These are phyloP conservation scores for Polygonum aviculare DNA, from an alignment of 148 eudicot genomes.

Conservation along the genomic window DNA sequence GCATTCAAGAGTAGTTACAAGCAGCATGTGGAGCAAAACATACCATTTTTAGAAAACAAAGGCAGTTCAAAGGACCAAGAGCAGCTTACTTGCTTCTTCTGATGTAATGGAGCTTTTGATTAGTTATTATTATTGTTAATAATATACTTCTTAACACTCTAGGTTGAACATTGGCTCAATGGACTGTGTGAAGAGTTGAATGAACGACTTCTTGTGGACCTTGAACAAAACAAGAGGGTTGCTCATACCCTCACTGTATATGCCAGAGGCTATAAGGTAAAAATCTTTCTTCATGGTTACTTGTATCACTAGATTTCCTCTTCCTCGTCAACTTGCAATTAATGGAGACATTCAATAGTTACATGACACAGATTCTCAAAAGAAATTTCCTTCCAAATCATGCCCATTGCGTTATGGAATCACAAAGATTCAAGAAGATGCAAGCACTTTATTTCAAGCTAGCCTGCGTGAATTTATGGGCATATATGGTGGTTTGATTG, in stretches of 20 bases:
- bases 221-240: constrained; percentile 73
- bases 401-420: constrained; percentile 77
- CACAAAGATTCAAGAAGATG: constrained; percentile 78
- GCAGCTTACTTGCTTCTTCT: background rate
- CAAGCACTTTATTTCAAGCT: constrained; percentile 55
- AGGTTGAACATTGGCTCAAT: constrained; percentile 85
- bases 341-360: constrained; percentile 33
- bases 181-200: constrained; percentile 78
- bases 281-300: background rate
- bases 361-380: constrained; percentile 56
- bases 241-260: constrained; percentile 80
- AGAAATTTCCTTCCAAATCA: constrained; percentile 85
- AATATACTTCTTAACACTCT: constrained; percentile 5
- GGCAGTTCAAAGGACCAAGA: too few species aligned
- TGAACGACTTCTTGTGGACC: constrained; percentile 73
- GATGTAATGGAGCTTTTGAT: background rate
- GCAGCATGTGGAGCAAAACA: too few species aligned
- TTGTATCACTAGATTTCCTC: constrained; percentile 7
- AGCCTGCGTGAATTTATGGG: constrained; percentile 70
- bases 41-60: background rate
- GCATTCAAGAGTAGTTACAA: too few species aligned
- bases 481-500: constrained; percentile 20
- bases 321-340: constrained; percentile 7
- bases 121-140: constrained; percentile 3
- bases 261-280: constrained; percentile 74